A percentile compares a stretch with the other conserved stretches of the same genome.
Evolutionary conservation across 495 filamentous ascomycete genomes (phyloP).

Genomic region (Filosporella fistucella): DNA sequence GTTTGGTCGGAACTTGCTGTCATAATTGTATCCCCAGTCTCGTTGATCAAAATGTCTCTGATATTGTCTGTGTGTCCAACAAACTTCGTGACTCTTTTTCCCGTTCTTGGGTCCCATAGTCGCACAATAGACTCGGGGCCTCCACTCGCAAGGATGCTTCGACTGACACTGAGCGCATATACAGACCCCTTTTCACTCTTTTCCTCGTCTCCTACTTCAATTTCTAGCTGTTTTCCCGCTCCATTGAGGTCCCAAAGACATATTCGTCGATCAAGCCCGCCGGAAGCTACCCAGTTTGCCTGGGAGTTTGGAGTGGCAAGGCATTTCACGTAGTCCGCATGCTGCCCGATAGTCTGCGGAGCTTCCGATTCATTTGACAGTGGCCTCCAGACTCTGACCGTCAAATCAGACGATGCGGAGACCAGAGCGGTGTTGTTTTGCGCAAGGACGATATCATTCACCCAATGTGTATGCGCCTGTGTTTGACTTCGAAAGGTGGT

Average conservation of each 20-base stretch:
- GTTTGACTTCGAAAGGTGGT: slow-evolving; percentile 84
- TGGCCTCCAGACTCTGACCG: slow-evolving; percentile 94
- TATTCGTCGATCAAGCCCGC: slow-evolving; percentile 88
- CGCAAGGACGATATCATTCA: slow-evolving; percentile 91
- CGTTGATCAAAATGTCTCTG: slow-evolving; percentile 82
- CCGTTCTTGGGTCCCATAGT: slow-evolving; percentile 87
- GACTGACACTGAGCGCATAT: slow-evolving; percentile 66
- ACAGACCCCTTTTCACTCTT: slow-evolving; percentile 87
- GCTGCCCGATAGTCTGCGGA: slow-evolving; percentile 82
- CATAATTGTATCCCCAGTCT: slow-evolving; percentile 85
- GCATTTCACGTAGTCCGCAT: slow-evolving; percentile 94
- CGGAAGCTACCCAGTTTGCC: slow-evolving; percentile 91
- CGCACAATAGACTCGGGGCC: slow-evolving; percentile 92
- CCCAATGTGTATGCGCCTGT: slow-evolving; percentile 98
- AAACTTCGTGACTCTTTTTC: slow-evolving; percentile 90
- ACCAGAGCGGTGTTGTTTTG: slow-evolving; percentile 80
- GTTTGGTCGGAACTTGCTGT: slow-evolving; percentile 95
- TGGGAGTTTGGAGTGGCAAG: slow-evolving; percentile 68
- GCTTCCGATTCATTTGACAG: slow-evolving; percentile 59
- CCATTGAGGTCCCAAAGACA: slow-evolving; percentile 91
- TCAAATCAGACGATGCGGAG: slow-evolving; percentile 92
- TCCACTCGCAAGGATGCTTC: slow-evolving; percentile 78
- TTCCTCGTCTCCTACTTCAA: slow-evolving; percentile 76
- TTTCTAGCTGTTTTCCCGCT: slow-evolving; percentile 76
- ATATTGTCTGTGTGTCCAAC: slow-evolving; percentile 98